Base-by-base conservation (phyloP, 2,329 filamentous ascomycete species). In the Nothophaeocryptopus gaeumannii region DNA sequence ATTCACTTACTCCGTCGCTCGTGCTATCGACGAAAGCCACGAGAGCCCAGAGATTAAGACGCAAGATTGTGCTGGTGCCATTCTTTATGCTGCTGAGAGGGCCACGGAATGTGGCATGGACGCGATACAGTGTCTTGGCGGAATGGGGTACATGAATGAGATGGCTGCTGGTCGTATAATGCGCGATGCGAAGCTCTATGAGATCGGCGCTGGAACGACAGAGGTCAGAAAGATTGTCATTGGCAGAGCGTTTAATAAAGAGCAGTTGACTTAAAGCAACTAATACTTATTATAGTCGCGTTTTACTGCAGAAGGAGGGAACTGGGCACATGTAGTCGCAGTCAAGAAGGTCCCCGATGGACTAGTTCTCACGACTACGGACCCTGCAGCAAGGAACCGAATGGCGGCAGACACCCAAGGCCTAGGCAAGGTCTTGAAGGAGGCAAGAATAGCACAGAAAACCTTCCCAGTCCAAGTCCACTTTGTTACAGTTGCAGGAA, bases 141-240 rank as follows among this genome's bases (percentile, higher is more conserved):
- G 92, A 0, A 97, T 92, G 82, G 92, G 92, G 1, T 97, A 97
- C 66, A 83, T 95, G 60, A 95, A 96, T 70, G 93, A 99, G 73
- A 89, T 97, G 74, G 85, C 89, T 0, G 91, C 89, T 0, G 95
- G 91, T 15, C 78, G 92, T 57, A 78, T 97, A 58, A 72, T 97
- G 61, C 74, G 93, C 64, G 83, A 86, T 71, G 83, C 83, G 3
- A 86, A 86, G 67, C 70, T 99, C 53, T 99, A 99, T 69, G 93
- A 97, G 73, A 97, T 99, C 67, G 93, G 93, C 1, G 93, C 93
- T 5, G 93, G 93, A 5, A 97, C 93, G 3, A 96, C 89, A 53
- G 93, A 99, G 74, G 85, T 99, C 43, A 79, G 93, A 58, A 79
- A 91, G 58, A 95, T 97, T 83, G 89, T 99, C 4, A 96, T 99